phyloP scores from a whole-genome alignment of 108 stramenopile species.

The Schizochytrium sp. region DNA sequence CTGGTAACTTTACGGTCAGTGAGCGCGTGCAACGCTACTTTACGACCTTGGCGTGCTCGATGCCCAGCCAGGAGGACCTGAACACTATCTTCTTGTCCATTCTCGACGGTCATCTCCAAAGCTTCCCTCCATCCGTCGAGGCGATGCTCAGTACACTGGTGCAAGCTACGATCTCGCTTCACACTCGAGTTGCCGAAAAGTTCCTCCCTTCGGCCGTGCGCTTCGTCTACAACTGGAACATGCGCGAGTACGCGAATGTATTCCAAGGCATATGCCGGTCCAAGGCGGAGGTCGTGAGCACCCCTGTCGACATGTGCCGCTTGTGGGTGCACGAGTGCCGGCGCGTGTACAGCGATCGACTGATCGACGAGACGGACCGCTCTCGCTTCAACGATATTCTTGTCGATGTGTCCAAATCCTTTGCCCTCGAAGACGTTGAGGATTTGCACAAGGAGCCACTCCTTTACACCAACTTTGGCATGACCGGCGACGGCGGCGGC shows the following conservation, averaged over 20 bases:
- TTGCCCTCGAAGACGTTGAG: conserved; percentile 28
- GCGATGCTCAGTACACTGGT: conserved; percentile 54
- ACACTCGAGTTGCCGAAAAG: conserved; percentile 57
- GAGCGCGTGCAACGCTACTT: conserved; percentile 77
- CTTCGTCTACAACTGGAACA: conserved; percentile 87
- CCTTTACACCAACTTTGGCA: conserved; percentile 68
- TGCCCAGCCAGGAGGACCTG: conserved; percentile 66
- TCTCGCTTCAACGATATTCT: conserved; percentile 43
- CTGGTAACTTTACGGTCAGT: conserved; percentile 71
- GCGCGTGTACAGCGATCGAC: conserved; percentile 68
- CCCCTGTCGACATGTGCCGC: conserved; percentile 46
- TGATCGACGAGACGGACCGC: conserved; percentile 55
- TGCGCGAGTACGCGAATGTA: conserved; percentile 75
- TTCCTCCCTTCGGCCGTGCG: conserved; percentile 73
- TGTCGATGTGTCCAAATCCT: not conserved
- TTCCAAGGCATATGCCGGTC: conserved; percentile 70
- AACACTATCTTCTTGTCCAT: conserved; percentile 67
- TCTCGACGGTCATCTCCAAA: conserved; percentile 61
- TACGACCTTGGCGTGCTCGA: conserved; percentile 64
- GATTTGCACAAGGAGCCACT: conserved; percentile 30
- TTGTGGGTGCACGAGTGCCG: conserved; percentile 72
- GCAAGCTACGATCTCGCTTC: conserved; percentile 64
- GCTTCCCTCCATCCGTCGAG: conserved; percentile 54
- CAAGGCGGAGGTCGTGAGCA: conserved; percentile 51
- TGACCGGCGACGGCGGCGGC: conserved; percentile 18